phyloP scores from a whole-genome alignment of 2,329 filamentous ascomycete species.

The Thyridium curvatum region DNA sequence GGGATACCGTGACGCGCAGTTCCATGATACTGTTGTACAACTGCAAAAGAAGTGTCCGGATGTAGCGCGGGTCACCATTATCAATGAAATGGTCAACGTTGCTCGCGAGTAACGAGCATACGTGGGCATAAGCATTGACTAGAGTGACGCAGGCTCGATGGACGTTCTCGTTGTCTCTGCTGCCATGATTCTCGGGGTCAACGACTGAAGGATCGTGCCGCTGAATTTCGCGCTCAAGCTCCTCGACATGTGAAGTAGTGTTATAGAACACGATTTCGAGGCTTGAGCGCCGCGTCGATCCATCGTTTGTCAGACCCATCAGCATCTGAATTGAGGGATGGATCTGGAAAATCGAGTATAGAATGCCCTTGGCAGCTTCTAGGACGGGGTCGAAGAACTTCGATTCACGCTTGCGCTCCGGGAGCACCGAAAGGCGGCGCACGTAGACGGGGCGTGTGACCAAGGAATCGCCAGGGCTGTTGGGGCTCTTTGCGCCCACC shows the following conservation, averaged over 20 bases:
- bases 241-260: slow-evolving; percentile 59
- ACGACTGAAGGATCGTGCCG: slow-evolving; percentile 47
- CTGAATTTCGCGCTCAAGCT: slow-evolving; percentile 59
- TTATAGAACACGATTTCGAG: slow-evolving; percentile 64
- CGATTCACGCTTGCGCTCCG: slow-evolving; percentile 57
- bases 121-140: slow-evolving; percentile 59
- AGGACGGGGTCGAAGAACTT: slow-evolving; percentile 54
- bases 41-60: slow-evolving; percentile 56
- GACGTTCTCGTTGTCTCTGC: slow-evolving; percentile 56
- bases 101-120: slow-evolving; percentile 52
- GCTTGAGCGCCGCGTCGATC: slow-evolving; percentile 54
- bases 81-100: slow-evolving; percentile 60
- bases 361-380: slow-evolving; percentile 59
- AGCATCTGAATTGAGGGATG: slow-evolving; percentile 63
- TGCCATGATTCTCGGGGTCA: slow-evolving; percentile 40
- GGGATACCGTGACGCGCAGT: slow-evolving; percentile 47
- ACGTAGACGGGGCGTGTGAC: slow-evolving; percentile 57
- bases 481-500: slow-evolving; percentile 43
- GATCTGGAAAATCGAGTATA: slow-evolving; percentile 62
- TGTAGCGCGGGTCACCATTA: slow-evolving; percentile 60
- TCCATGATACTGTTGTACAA: slow-evolving; percentile 65
- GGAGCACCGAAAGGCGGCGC: slow-evolving; percentile 55
- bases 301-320: slow-evolving; percentile 55
- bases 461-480: slow-evolving; percentile 51
- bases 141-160: slow-evolving; percentile 57